Evolutionary conservation across 163 green algal species (phyloP).

Genomic region (Prototheca stagnorum): DNA sequence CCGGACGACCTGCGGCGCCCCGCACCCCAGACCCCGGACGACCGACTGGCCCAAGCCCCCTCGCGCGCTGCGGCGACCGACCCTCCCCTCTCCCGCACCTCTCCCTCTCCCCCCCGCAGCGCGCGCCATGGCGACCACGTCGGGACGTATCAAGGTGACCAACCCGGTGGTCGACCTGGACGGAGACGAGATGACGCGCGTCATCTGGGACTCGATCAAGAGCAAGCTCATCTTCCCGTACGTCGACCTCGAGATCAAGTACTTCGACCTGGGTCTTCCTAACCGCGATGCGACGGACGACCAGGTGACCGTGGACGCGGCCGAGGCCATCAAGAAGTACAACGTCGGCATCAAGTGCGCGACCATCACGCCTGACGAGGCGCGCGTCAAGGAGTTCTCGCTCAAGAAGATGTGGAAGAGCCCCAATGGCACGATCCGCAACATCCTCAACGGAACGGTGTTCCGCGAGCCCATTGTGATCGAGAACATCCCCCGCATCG

Average conservation of each 20-base stretch:
- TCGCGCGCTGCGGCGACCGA: too few species aligned
- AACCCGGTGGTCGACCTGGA: constrained; percentile 82
- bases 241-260: constrained; percentile 82
- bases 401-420: constrained; percentile 95
- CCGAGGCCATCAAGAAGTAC: constrained; percentile 75
- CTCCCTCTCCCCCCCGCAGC: neutral
- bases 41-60: too few species aligned
- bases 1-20: too few species aligned
- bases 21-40: too few species aligned
- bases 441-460: constrained; percentile 94
- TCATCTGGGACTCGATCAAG: constrained; percentile 95
- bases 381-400: constrained; percentile 82
- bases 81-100: too few species aligned
- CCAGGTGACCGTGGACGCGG: constrained; percentile 72
- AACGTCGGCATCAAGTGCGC: constrained; percentile 96
- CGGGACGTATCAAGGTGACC: constrained; percentile 64
- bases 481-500: constrained; percentile 80
- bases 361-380: constrained; percentile 95
- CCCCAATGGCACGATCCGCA: constrained; percentile 83
- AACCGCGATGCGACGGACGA: constrained; percentile 75
- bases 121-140: too few species aligned
- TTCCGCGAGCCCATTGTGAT: constrained; percentile 94
- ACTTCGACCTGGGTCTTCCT: constrained; percentile 82
- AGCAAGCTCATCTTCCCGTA: constrained; percentile 91
- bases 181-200: constrained; percentile 81